Evolutionary conservation across 164 flowering plant genomes (phyloP), one percentile per base, ranked within the genome.

Genomic region (Pachysandra terminalis): DNA sequence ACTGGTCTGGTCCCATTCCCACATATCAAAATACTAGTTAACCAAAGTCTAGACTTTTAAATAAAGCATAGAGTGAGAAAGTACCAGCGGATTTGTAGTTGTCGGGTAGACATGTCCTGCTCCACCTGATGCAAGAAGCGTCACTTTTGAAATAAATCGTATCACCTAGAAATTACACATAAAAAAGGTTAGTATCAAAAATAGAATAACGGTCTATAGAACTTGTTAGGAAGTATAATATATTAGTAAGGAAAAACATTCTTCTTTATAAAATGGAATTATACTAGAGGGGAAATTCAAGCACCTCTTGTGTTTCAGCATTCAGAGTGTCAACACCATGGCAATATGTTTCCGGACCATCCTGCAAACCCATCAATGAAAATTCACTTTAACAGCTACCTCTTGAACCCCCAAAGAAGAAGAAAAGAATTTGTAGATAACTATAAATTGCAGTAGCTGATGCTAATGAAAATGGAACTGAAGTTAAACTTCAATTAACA

Each of bases 41-140:
- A 32, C 7, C 37, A 32, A 32, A 32, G 37, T 32, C 37, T 3
- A 7, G 7, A 3, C 7, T 32, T 32, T 32, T 32, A 26, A 40
- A 14, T 15, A 32, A 23, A 57, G 9, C 41, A 65, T 28, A 55
- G 54, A 23, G 49, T 13, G 52, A 27, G 28, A 22, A 15, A 59
- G 24, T 87, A 92, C 97, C 87, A 68, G 89, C 68, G 99, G 99
- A 81, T 95, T 95, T 63, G 99, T 95, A 48, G 99, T 95, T 48
- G 87, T 78, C 10, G 99, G 99, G 78, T 95, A 95, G 56, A 95
- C 85, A 79, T 95, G 99, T 56, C 97, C 99, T 26, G 94, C 97
- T 57, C 99, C 99, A 66, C 99, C 97, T 2, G 99, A 95, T 52
- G 97, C 97, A 64, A 95, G 94, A 63, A 95, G 81, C 63, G 90